Conservation (phyloP, 352 stramenopile genomes). For the Phytophthora megakarya region DNA sequence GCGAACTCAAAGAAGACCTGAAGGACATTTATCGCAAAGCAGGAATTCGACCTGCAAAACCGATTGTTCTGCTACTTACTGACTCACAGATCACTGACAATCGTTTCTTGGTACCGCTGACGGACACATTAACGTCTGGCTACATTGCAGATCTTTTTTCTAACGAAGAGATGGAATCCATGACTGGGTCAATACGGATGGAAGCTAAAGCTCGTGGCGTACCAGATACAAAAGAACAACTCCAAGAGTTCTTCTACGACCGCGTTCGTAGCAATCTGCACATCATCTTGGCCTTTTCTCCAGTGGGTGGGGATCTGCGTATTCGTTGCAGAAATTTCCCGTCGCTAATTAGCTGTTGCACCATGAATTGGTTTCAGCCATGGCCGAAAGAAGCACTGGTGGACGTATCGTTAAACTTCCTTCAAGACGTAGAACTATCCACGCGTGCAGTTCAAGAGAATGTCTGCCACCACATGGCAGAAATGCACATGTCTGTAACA, state of each 20-base stretch:
- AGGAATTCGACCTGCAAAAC: conserved; percentile 83
- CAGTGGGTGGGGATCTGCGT: conserved; percentile 76
- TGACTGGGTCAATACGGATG: conserved; percentile 68
- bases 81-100: conserved; percentile 89
- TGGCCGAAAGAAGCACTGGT: conserved; percentile 91
- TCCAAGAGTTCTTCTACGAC: conserved; percentile 91
- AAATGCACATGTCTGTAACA: conserved; percentile 91
- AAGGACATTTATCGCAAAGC: conserved; percentile 90
- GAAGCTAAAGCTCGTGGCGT: conserved; percentile 88
- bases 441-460: conserved; percentile 87
- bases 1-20: conserved; percentile 88
- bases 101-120: conserved; percentile 86
- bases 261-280: conserved; percentile 88
- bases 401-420: conserved; percentile 85
- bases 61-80: conserved; percentile 89
- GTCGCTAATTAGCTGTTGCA: conserved; percentile 68
- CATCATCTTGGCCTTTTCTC: conserved; percentile 86
- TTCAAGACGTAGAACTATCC: conserved; percentile 73
- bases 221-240: conserved; percentile 89
- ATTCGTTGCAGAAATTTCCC: conserved; percentile 84
- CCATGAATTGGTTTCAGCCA: conserved; percentile 91
- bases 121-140: conserved; percentile 83
- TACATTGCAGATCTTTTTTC: conserved; percentile 85
- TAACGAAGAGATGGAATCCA: conserved; percentile 89
- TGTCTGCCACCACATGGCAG: conserved; percentile 92